Evolutionary conservation across 192 early-diverging fungal species (phyloP), one percentile per base, ranked within the genome.

Genomic region (Backusella macrospora): DNA sequence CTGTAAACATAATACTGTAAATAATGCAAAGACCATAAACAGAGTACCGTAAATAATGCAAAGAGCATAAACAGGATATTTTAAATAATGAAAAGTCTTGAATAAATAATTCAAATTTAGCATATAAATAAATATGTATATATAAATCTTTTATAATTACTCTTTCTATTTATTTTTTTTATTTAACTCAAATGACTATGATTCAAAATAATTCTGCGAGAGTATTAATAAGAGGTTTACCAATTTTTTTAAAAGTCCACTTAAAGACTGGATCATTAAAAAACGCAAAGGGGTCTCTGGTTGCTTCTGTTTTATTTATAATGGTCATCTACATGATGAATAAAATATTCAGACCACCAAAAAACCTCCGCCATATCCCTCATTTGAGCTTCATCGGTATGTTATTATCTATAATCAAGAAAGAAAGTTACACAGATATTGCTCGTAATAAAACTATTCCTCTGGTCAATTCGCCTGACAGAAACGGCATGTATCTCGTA

Each of bases 201-300:
- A n/a, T n/a, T n/a, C n/a, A n/a, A n/a, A n/a, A n/a, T n/a, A n/a
- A n/a, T n/a, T n/a, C n/a, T n/a, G n/a, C n/a, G n/a, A n/a, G n/a
- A n/a, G n/a, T n/a, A n/a, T n/a, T n/a, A n/a, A n/a, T n/a, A n/a
- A n/a, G n/a, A n/a, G n/a, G n/a, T n/a, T n/a, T n/a, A n/a, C n/a
- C n/a, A n/a, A n/a, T n/a, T n/a, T n/a, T n/a, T n/a, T n/a, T 6
- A 89, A 89, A 52, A 9, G 8, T 52, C 15, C 16, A 18, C 48
- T 18, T 16, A 52, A 52, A 52, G 18, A 52, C 15, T 9, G 18
- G 48, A 3, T 5, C 18, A 18, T 52, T 18, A 52, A 52, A 18
- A 21, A 18, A 52, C 18, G 18, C 7, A 52, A 52, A 52, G 10
- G 18, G 15, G 0, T 52, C 16, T 9, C 18, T 52, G 6, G 7